Base-by-base conservation (phyloP, 2,329 filamentous ascomycete genomes). In the Geosmithia morbida region DNA sequence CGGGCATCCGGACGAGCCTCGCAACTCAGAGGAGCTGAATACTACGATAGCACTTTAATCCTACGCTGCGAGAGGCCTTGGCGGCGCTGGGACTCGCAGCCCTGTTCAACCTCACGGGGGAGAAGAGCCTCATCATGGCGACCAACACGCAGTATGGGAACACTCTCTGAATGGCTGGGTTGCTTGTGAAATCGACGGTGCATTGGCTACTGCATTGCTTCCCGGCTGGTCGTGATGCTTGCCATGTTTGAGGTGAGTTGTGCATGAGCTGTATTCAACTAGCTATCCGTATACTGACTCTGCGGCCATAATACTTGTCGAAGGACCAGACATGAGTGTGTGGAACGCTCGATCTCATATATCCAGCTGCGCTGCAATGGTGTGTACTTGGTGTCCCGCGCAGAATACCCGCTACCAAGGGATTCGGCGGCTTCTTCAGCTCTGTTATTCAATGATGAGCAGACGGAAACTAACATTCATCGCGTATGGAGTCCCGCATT, bases 181-280 rank as follows among this genome's bases (percentile, higher is more conserved):
- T 64, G 48, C 56, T 69, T 7, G 61, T 75, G 49, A 54, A 56
- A 48, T 55, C 63, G 33, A 53, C 61, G 19, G 49, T 26, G 54
- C 56, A 47, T 53, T 60, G 37, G 59, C 61, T 46, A 54, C 70
- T 19, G 61, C 43, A 65, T 71, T 10, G 66, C 74, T 16, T 65
- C 77, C 52, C 66, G 70, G 26, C 61, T 71, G 7, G 72, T 80
- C 29, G 65, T 81, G 41, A 67, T 77, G 53, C 68, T 82, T 52
- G 75, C 76, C 44, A 66, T 80, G 57, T 82, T 77, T 51, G 77
- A 82, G 67, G 77, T 80, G 60, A 55, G 63, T 51, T 6, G 14
- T 29, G 41, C 39, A 46, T 41, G 39, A 41, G 37, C 33, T 45
- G 20, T 46, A 44, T 40, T 45, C 16, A 43, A 37, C 46, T 48